Base-by-base conservation (phyloP, 495 filamentous ascomycete species). In the Neohortaea acidophila region DNA sequence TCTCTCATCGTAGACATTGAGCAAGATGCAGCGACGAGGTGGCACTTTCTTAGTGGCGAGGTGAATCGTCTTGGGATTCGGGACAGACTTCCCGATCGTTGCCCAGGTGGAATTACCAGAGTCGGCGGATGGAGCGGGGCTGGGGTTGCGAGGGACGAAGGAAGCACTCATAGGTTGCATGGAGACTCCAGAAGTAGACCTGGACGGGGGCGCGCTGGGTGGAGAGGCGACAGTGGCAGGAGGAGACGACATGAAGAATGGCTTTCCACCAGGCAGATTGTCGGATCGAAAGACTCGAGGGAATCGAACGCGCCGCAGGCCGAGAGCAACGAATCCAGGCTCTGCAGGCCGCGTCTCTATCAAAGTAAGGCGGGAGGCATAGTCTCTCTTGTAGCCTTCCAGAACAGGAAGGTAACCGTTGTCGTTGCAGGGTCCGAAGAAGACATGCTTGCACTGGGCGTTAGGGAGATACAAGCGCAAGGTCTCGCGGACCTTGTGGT, bases 361-460 rank as follows among this genome's bases (percentile, higher is more conserved):
- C 10, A 62, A 42, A 0, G 51, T 59, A 17, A 62, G 55, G 9
- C 52, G 47, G 7, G 39, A 35, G 11, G 46, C 39, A 18, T 53
- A 20, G 33, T 38, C 43, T 29, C 51, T 45, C 30, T 51, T 51
- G 49, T 55, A 59, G 10, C 44, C 40, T 30, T 60, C 57, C 30
- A 60, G 42, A 18, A 53, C 53, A 8, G 55, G 51, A 23, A 62
- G 44, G 39, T 62, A 62, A 7, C 59, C 59, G 34, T 54, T 52
- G 46, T 62, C 59, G 25, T 57, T 55, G 22, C 51, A 54, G 23
- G 57, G 57, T 14, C 57, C 57, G 38, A 62, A 60, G 36, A 59
- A 52, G 30, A 62, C 55, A 43, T 61, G 59, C 38, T 58, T 59
- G 52, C 59, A 62, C 35, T 59, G 57, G 4, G 49, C 36, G 35